These are phyloP conservation scores for Malassezia equina DNA, from an alignment of 1,284 basidiomycete genomes.

Conservation along the genomic window DNA sequence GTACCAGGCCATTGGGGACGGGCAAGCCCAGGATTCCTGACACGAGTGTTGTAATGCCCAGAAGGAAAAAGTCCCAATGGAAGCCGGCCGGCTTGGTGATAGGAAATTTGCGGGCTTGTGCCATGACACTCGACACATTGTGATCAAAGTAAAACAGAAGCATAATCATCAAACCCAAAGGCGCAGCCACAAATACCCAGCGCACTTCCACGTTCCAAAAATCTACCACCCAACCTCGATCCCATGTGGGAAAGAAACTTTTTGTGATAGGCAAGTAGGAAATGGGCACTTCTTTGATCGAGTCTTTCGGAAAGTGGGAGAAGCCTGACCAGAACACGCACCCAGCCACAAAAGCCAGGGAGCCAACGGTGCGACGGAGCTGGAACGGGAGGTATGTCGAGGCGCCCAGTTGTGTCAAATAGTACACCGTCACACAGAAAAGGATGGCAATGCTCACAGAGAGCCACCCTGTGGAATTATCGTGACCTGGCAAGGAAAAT, in stretches of 20 bases:
- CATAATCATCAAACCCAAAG: conserved; percentile 53
- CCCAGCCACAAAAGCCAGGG: conserved; percentile 49
- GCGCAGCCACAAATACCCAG: conserved; percentile 72
- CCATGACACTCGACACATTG: conserved; percentile 68
- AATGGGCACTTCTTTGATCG: conserved; percentile 31
- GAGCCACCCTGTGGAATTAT: conserved; percentile 49
- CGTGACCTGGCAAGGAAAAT: conserved; percentile 37
- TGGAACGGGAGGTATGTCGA: conserved; percentile 47
- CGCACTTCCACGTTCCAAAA: conserved; percentile 84
- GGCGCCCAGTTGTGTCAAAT: conserved; percentile 30
- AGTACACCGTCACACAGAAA: conserved; percentile 50
- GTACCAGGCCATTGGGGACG: conserved; percentile 82
- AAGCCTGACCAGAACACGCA: conserved; percentile 51
- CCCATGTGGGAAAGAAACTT: conserved; percentile 56
- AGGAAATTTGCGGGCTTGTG: conserved; percentile 81
- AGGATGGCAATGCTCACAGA: conserved; percentile 50
- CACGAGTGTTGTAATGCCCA: conserved; percentile 84
- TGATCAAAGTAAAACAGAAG: conserved; percentile 53
- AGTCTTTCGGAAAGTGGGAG: conserved; percentile 45
- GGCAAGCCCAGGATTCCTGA: conserved; percentile 81
- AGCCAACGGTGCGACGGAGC: conserved; percentile 44
- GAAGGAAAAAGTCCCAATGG: conserved; percentile 63
- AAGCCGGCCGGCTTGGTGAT: conserved; percentile 84
- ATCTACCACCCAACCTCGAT: conserved; percentile 70
- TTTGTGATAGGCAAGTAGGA: conserved; percentile 45